Percentiles rank a stretch among this genome's conserved stretches.
phyloP scores from a whole-genome alignment of 75 land plant species.

The Sequoia sempervirens region DNA sequence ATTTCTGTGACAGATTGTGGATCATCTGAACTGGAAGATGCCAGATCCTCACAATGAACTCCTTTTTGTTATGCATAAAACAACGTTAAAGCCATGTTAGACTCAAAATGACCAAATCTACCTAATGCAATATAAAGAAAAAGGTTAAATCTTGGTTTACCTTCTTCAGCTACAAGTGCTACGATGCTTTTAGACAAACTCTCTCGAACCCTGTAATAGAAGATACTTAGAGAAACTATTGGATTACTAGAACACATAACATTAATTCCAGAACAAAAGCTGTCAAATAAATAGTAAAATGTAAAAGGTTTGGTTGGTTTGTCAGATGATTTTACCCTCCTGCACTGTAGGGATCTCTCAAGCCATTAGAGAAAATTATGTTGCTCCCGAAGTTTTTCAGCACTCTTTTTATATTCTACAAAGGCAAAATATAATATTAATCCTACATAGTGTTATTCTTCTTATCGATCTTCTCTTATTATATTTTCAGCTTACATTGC shows the following conservation, averaged over 20 bases:
- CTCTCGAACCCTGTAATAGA: slow-evolving; percentile 29
- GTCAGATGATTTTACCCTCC: slow-evolving; percentile 35
- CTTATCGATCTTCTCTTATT: no score
- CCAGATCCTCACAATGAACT: background rate
- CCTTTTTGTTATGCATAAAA: background rate
- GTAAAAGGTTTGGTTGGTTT: background rate
- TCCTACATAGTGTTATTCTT: background rate
- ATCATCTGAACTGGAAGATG: background rate
- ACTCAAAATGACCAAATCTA: background rate
- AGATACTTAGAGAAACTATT: background rate
- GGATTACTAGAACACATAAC: no score
- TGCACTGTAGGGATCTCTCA: slow-evolving; percentile 50
- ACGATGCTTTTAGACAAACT: slow-evolving; percentile 48
- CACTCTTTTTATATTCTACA: slow-evolving; percentile 45
- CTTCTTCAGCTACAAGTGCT: slow-evolving; percentile 35
- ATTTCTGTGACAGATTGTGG: background rate
- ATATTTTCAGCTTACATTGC: slow-evolving; percentile 34
- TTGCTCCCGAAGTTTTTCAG: slow-evolving; percentile 50
- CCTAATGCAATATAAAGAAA: background rate
- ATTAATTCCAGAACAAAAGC: no score
- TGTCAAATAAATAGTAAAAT: background rate
- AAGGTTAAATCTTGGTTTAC: slow-evolving; percentile 1
- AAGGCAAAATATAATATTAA: background rate
- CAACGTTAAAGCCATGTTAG: background rate
- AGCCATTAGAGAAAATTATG: slow-evolving; percentile 59